Evolutionary conservation across 202 grass and related monocot genomes (phyloP), one percentile per base, ranked within the genome.

Genomic region (Carex sylvatica): DNA sequence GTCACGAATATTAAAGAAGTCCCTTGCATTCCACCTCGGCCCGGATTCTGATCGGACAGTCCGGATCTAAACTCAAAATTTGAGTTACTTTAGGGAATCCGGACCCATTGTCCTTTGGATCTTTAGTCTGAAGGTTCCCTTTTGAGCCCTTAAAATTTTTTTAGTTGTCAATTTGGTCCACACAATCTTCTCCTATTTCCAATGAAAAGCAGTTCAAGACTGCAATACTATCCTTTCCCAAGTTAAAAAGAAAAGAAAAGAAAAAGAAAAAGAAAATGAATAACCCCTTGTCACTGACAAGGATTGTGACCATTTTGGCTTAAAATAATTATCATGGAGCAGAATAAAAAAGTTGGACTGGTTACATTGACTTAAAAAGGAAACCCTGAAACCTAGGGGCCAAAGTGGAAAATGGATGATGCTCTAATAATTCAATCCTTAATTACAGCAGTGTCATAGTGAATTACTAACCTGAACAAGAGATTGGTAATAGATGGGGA

Each of bases 401-500:
- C 49, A 76, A 56, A 54, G 10, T 56, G 26, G 40, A 52, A 76
- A 55, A 56, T 55, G 0, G 15, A 58, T 56, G 16, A n/a, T 51
- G 64, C 19, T 82, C 55, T 33, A 30, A 55, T 8, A 35, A 26
- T 76, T 76, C 28, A 52, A 52, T 73, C 20, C 44, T 52, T 73
- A 52, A 52, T 24, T 15, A 51, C 26, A 77, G 15, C 3, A 85
- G 24, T 80, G 84, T 38, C 7, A 36, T 35, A 65, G 62, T 15
- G 9, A 9, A n/a, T 38, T 47, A 76, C 82, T 84, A 87, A 98
- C 92, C 92, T 91, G 90, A 83, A 93, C 83, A 83, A 86, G 89
- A 33, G 92, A 87, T 75, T 86, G 79, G 70, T 95, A 95, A 83
- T 98, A 95, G 83, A 89, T 88, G 82, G 92, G 82, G 65, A 91